Base-by-base conservation (phyloP, 176 grass and related monocot species). In the Cenchrus purpureus region DNA sequence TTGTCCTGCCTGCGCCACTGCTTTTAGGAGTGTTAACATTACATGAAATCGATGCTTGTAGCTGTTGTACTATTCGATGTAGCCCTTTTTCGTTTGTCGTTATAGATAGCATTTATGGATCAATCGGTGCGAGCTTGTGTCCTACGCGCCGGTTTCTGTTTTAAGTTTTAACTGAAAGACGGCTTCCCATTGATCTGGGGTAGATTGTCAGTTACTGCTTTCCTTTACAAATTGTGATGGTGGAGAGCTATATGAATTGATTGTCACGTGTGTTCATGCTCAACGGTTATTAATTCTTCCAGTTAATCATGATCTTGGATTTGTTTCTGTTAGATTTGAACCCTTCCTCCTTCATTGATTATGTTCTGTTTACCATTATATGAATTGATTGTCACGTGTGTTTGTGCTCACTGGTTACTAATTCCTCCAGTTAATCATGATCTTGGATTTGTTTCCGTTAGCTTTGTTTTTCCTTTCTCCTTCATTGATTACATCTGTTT, bases 401-500 rank as follows among this genome's bases (percentile, higher is more conserved):
- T 52, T 31, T 5, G 34, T 56, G 65, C 34, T 46, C 25, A 34
- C 32, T 15, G 19, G 76, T 83, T 71, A 71, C 62, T 8, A 46
- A 79, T 55, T 71, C 20, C 17, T 3, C 74, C 13, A 15, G 28
- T 17, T 64, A 44, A 71, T 62, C 40, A 69, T 78, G 54, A 83
- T 66, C 34, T 19, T 0, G 1, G 5, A 72, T 76, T 68, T 74
- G 9, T 54, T 64, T 72, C 52, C 63, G n/a, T 72, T 85, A 42
- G 6, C 80, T 78, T 69, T 37, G 17, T 53, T 82, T 82, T 32
- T 22, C 37, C 31, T 54, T 66, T 66, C 56, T 51, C 82, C 52
- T 45, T 10, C 68, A 65, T 90, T 90, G 52, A 68, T 79, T 79
- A 79, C 61, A 43, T 42, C 22, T 68, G 67, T 61, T 62, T 83